Percentiles rank a stretch among this genome's conserved stretches.
Conservation (phyloP, 2,329 filamentous ascomycete genomes). For the Bipolaris cookei region DNA sequence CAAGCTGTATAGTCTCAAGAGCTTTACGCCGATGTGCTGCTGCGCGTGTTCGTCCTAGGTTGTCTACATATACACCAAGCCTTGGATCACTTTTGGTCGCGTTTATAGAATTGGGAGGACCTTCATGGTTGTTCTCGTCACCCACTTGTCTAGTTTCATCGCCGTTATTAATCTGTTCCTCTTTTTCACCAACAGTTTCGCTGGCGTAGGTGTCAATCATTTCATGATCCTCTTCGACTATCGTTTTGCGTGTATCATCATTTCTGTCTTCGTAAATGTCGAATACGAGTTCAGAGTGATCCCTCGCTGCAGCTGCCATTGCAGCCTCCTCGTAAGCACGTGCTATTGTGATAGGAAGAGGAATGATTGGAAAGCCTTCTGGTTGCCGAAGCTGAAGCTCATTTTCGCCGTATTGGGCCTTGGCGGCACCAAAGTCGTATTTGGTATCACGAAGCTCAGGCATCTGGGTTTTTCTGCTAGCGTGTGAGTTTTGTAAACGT, state of each 20-base stretch:
- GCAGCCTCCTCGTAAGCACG: conserved; percentile 9
- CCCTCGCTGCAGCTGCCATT: not conserved
- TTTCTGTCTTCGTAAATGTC: conserved; percentile 8
- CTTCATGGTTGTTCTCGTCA: not conserved
- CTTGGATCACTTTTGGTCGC: not conserved
- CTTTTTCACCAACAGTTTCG: not conserved
- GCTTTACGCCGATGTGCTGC: conserved; percentile 8
- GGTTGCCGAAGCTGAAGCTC: conserved; percentile 12
- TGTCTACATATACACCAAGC: conserved; percentile 2
- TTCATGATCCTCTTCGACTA: not conserved
- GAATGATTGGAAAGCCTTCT: conserved; percentile 12
- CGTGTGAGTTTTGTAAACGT: not conserved
- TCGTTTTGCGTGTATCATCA: not conserved
- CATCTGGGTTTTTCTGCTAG: conserved; percentile 2
- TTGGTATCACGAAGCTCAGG: not conserved
- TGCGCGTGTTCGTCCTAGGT: conserved; percentile 11
- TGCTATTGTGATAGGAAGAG: conserved; percentile 3
- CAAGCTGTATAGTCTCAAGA: not conserved
- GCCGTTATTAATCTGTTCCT: not conserved
- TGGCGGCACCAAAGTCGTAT: conserved; percentile 1
- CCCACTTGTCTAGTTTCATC: not conserved
- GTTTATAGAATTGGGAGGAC: not conserved
- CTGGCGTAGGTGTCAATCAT: not conserved
- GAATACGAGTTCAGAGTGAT: not conserved
- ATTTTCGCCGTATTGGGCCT: not conserved